Base-by-base conservation (phyloP, 2,329 filamentous ascomycete genomes). In the Xylariaceae sp. region DNA sequence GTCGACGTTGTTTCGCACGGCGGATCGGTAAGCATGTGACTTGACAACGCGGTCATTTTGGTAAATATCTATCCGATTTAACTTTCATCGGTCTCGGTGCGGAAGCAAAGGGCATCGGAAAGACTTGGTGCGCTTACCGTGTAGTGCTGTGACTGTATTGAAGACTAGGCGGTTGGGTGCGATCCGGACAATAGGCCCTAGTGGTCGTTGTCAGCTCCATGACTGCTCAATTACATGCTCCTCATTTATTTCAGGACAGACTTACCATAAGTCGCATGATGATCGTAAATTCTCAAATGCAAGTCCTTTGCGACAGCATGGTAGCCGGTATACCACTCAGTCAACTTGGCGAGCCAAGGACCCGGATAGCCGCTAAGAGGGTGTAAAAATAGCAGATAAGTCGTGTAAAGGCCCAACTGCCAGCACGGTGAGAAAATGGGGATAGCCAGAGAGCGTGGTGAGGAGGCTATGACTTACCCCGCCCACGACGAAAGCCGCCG, bases 1-100 rank as follows among this genome's bases (percentile, higher is more conserved):
- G 39, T 47, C 33, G 5, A 22, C 22, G 18, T 34, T 45, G 40
- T 50, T 48, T 18, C 44, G 44, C 12, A 36, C 31, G 2, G n/a
- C 13, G 3, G 22, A 2, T 18, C 17, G n/a, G 39, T 53, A 55
- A 3, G 46, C 47, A 11, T 49, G 16, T 3, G 42, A 18, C 36
- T 53, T 53, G 17, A 16, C 36, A 6, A 53, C 31, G 36, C 42
- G 18, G 42, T 52, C 42, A 40, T 46, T 55, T 18, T 55, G 46
- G 28, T 55, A 53, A 17, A 53, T 55, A 22, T 48, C 50, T 53
- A 13, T 43, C 7, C 14, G 13, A 17, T 31, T 50, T 45, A 45
- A 31, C 31, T 45, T 45, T 31, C 22, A 11, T 14, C 17, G 18
- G 10, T 11, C 42, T 11, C 9, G 16, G 11, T 19, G 12, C n/a